Evolutionary conservation across 2,329 filamentous ascomycete genomes (phyloP), one percentile per base, ranked within the genome.

Genomic region (Sarocladium kiliense): DNA sequence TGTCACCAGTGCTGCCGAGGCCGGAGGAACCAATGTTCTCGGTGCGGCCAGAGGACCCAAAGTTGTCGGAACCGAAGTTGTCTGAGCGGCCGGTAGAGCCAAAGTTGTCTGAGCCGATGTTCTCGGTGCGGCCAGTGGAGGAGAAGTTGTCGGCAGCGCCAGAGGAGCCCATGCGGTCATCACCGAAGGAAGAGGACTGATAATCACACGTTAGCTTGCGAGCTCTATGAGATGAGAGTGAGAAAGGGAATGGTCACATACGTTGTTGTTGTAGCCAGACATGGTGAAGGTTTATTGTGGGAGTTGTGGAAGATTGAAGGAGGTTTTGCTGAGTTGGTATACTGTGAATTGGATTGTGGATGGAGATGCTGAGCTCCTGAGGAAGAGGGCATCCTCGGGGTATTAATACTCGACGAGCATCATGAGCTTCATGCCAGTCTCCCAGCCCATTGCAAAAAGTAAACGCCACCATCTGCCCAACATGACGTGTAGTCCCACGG

Each of bases 91-190:
- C 27, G 10, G 30, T 32, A 41, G 23, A 51, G 16, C 47, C 47
- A 19, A 7, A 45, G 50, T 60, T 56, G 58, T 19, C 30, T 16
- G 32, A 39, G 30, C 49, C 49, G n/a, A 32, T 19, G 49, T 30
- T 53, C 10, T 30, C 26, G 23, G 53, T 59, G 54, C 55, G 56
- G 27, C 51, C 55, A 56, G 59, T 45, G 19, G 61, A 54, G 19
- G 27, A 27, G 27, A 19, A 25, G 53, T 59, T 57, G 57, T 60
- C 57, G 45, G 9, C n/a, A 10, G 3, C 7, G 26, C 11, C 12
- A 3, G 23, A 11, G 21, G 42, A 23, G 19, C 45, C 45, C 9
- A 23, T 23, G 41, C 44, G 6, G 44, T 49, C 26, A n/a, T 30
- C 26, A 18, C 44, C 44, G 44, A 30, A 49, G 26, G 7, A 9